phyloP scores from a whole-genome alignment of 345 rosid species.

The Corymbia maculata region DNA sequence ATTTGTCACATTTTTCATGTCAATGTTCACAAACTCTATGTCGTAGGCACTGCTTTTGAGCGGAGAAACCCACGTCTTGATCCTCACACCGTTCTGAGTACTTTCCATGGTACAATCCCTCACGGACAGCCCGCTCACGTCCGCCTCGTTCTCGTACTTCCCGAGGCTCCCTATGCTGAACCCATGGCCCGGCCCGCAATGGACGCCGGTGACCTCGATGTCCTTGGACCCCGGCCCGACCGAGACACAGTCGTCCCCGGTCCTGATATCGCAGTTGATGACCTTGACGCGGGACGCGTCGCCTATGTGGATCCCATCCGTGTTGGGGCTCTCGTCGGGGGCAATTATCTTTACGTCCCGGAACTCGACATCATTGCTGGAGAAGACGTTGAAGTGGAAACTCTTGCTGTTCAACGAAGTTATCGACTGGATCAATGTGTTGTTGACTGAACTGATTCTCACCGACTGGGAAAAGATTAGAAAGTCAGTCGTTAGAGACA shows the following conservation, averaged over 20 bases:
- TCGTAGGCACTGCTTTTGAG: not conserved
- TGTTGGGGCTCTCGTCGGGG: constrained; percentile 33
- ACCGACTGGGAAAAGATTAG: not conserved
- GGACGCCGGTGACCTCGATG: not conserved
- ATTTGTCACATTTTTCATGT: constrained; percentile 15
- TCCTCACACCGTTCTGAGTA: constrained; percentile 28
- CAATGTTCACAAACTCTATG: constrained; percentile 13
- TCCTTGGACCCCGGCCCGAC: not conserved
- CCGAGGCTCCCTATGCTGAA: constrained; percentile 43
- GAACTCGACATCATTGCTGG: not conserved
- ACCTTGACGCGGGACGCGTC: not conserved
- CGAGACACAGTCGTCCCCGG: constrained; percentile 1
- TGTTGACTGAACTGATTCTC: constrained; percentile 11
- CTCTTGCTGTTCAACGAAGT: constrained; percentile 6
- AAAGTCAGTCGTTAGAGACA: not conserved
- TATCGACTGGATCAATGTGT: not conserved
- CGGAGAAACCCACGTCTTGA: constrained; percentile 29
- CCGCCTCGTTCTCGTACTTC: constrained; percentile 11
- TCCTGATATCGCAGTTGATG: not conserved
- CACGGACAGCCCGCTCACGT: constrained; percentile 9
- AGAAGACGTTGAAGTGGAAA: not conserved
- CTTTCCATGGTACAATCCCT: constrained; percentile 6
- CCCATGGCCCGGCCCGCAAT: constrained; percentile 10
- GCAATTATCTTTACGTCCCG: constrained; percentile 8
- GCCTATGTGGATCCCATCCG: constrained; percentile 38